Base-by-base conservation (phyloP, 2,329 filamentous ascomycete genomes). In the Aspergillus neoniger region DNA sequence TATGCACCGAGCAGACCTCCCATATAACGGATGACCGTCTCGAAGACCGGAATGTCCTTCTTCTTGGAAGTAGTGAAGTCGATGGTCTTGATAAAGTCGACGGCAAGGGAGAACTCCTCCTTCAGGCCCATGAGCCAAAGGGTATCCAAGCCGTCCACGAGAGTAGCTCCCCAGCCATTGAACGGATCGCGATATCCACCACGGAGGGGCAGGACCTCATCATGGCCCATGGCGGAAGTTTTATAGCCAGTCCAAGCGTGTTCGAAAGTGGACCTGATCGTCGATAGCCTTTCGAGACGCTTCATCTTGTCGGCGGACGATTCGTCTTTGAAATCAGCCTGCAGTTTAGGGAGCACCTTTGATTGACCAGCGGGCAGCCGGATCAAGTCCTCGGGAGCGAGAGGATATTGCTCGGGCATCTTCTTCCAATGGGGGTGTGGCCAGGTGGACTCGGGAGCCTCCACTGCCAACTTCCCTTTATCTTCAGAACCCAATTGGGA, bases 11-110 rank as follows among this genome's bases (percentile, higher is more conserved):
- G 72, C 47, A 98, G 80, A 1, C 94, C 94, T 32, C 94, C 94
- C 4, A 98, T 82, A 69, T 97, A 96, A 55, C 94, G 87, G 71
- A 98, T 97, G 10, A 88, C 91, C 0, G 92, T 96, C 77, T 97
- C 93, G 68, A 97, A 97, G 7, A 96, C 83, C n/a, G 92, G 92
- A 49, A 97, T 95, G 51, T 90, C 85, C 39, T 77, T 73, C 52
- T 88, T 82, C 14, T 81, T 76, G 28, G 86, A 88, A 10, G 85
- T 89, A 2, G 91, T 95, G 69, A 97, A 97, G 75, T 97, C 92
- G 60, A 97, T 94, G 5, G 85, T 76, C 59, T 82, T 82, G 21
- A 93, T 86, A 3, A 84, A 87, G 55, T 85, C 82, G 48, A 91
- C 86, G 2, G 91, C 92, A 62, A 91, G 88, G 60, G 91, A 86